Evolutionary conservation across 805 yeast species (phyloP).

Genomic region (Sugiyamaella floridensis): DNA sequence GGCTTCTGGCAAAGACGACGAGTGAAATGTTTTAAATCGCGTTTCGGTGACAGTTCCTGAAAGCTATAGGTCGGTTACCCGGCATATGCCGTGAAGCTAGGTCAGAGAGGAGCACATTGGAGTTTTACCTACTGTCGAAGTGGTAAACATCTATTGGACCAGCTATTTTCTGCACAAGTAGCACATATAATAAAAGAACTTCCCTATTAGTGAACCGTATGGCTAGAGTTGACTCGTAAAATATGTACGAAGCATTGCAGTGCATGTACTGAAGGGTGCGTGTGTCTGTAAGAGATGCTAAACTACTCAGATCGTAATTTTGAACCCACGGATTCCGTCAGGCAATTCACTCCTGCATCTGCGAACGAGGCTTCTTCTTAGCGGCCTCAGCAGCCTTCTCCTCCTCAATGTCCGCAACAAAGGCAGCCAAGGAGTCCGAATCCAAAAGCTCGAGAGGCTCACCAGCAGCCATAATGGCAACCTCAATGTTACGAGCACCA

Average conservation of each 20-base stretch:
- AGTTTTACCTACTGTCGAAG: too few species aligned
- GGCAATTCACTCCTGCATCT: neutral
- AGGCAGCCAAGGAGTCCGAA: slow-evolving; percentile 63
- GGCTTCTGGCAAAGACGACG: neutral
- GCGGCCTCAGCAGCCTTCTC: slow-evolving; percentile 82
- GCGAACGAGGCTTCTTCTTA: slow-evolving; percentile 44
- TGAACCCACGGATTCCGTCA: neutral
- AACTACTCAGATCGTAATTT: neutral
- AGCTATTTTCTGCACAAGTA: too few species aligned
- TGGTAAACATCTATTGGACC: too few species aligned
- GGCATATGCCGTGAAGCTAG: neutral
- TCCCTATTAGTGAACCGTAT: too few species aligned
- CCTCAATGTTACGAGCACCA: slow-evolving; percentile 93
- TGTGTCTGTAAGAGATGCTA: neutral
- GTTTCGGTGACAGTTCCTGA: neutral
- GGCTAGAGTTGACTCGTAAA: neutral
- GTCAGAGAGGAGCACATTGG: neutral
- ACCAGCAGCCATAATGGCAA: slow-evolving; percentile 75
- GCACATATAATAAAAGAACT: neutral
- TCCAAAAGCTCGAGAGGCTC: slow-evolving; percentile 49
- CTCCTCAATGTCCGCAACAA: slow-evolving; percentile 76
- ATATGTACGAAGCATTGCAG: neutral
- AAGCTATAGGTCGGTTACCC: neutral
- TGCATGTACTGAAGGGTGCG: neutral
- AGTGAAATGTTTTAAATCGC: neutral